Percentiles rank a stretch among this genome's conserved stretches.
These are phyloP conservation scores for Vigna trinervia DNA, from an alignment of 306 rosid species.

Conservation along the genomic window DNA sequence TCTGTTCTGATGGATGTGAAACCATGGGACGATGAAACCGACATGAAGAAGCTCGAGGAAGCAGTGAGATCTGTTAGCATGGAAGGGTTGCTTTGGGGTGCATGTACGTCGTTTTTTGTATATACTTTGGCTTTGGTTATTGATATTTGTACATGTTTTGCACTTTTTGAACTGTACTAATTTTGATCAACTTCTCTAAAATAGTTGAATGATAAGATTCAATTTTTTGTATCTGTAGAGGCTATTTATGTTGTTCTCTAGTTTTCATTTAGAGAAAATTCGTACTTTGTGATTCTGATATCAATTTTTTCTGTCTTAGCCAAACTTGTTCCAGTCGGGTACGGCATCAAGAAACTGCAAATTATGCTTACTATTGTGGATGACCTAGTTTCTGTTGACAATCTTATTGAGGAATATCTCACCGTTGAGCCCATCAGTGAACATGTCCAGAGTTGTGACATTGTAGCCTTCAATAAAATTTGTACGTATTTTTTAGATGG, in stretches of 20 bases:
- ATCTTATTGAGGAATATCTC: slow-evolving; percentile 76
- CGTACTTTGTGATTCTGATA: slow-evolving; percentile 26
- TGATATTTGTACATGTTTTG: not conserved
- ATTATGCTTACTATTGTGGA: slow-evolving; percentile 84
- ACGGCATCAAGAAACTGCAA: slow-evolving; percentile 92
- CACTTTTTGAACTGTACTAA: not conserved
- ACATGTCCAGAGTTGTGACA: slow-evolving; percentile 95
- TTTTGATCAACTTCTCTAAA: not conserved
- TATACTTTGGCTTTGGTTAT: not conserved
- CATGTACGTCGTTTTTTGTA: slow-evolving; percentile 63
- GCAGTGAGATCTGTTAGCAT: slow-evolving; percentile 77
- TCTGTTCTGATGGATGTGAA: slow-evolving; percentile 92
- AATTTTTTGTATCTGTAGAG: not conserved
- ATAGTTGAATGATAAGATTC: not conserved
- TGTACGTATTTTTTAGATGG: slow-evolving; percentile 54
- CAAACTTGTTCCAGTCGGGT: slow-evolving; percentile 90
- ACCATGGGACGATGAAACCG: slow-evolving; percentile 99
- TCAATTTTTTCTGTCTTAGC: slow-evolving; percentile 49
- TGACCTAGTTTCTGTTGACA: slow-evolving; percentile 86
- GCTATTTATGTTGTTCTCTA: not conserved
- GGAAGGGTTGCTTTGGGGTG: slow-evolving; percentile 96
- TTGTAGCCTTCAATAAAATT: slow-evolving; percentile 88
- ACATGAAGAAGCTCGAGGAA: slow-evolving; percentile 97
- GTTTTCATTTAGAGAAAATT: too few species aligned
- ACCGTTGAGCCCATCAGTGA: slow-evolving; percentile 76